These are phyloP conservation scores for Wilhelminamyces savonicus DNA, from an alignment of 805 yeast genomes.

Conservation along the genomic window DNA sequence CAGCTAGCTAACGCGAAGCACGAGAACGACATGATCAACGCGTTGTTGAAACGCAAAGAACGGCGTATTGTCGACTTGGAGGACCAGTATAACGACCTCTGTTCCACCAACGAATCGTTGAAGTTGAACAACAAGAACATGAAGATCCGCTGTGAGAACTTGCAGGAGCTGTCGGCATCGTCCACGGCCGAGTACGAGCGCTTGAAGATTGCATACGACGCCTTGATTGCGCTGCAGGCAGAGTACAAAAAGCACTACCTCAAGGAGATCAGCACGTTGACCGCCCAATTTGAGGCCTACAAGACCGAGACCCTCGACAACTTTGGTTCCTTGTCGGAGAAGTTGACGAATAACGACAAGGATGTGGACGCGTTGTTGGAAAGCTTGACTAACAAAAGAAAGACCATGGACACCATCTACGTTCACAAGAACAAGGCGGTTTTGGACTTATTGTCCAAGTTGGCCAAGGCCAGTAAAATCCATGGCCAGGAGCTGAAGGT, in stretches of 20 bases:
- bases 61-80: conserved; percentile 65
- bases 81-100: conserved; percentile 43
- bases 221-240: conserved; percentile 44
- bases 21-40: conserved; percentile 69
- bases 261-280: conserved; percentile 34
- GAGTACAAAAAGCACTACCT: conserved; percentile 47
- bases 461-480: conserved; percentile 38
- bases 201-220: conserved; percentile 53
- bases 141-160: conserved; percentile 41
- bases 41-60: conserved; percentile 64
- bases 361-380: conserved; percentile 46
- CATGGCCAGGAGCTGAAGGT: conserved; percentile 45
- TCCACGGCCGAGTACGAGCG: conserved; percentile 49
- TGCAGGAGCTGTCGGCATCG: conserved; percentile 40
- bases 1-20: conserved; percentile 67
- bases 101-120: conserved; percentile 41
- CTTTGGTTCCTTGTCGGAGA: conserved; percentile 27
- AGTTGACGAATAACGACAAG: conserved; percentile 40
- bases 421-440: conserved; percentile 40
- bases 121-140: conserved; percentile 45
- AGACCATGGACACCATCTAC: conserved; percentile 44
- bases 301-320: conserved; percentile 28
- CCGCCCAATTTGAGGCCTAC: conserved; percentile 29
- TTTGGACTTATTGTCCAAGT: conserved; percentile 33
- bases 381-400: conserved; percentile 40